These are phyloP conservation scores for Euphorbia celastroides DNA, from an alignment of 441 rosid species.

Conservation along the genomic window DNA sequence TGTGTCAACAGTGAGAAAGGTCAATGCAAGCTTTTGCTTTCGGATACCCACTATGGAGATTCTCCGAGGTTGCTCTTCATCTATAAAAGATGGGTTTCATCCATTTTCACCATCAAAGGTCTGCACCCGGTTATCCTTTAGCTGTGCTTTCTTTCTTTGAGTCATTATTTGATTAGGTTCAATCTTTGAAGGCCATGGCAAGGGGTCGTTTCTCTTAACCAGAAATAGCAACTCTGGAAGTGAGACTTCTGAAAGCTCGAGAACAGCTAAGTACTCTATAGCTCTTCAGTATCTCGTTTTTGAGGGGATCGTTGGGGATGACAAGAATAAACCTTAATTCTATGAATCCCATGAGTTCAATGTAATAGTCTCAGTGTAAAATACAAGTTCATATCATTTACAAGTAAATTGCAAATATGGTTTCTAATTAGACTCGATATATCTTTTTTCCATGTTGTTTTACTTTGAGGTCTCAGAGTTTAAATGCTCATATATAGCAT, in stretches of 20 bases:
- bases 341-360: background rate
- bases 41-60: slow-evolving; percentile 69
- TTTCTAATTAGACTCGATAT: background rate
- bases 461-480: background rate
- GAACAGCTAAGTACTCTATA: slow-evolving; percentile 48
- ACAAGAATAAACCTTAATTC: slow-evolving; percentile 1
- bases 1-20: slow-evolving; percentile 34
- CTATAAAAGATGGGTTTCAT: slow-evolving; percentile 69
- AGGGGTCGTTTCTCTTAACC: slow-evolving; percentile 56
- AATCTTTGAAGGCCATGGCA: slow-evolving; percentile 51
- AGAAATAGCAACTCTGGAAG: slow-evolving; percentile 23
- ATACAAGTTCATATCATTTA: background rate
- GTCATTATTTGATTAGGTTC: background rate
- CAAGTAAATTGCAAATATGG: background rate
- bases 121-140: background rate
- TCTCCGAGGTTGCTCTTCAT: slow-evolving; percentile 62
- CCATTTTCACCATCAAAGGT: slow-evolving; percentile 64
- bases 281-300: slow-evolving; percentile 39
- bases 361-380: background rate
- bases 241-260: slow-evolving; percentile 17
- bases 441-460: background rate
- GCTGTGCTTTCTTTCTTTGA: slow-evolving; percentile 6
- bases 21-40: slow-evolving; percentile 49
- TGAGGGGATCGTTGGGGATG: slow-evolving; percentile 40
- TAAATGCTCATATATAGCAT: background rate